These are phyloP conservation scores for Neonectria coccinea DNA, from an alignment of 2,329 filamentous ascomycete species.

Conservation along the genomic window DNA sequence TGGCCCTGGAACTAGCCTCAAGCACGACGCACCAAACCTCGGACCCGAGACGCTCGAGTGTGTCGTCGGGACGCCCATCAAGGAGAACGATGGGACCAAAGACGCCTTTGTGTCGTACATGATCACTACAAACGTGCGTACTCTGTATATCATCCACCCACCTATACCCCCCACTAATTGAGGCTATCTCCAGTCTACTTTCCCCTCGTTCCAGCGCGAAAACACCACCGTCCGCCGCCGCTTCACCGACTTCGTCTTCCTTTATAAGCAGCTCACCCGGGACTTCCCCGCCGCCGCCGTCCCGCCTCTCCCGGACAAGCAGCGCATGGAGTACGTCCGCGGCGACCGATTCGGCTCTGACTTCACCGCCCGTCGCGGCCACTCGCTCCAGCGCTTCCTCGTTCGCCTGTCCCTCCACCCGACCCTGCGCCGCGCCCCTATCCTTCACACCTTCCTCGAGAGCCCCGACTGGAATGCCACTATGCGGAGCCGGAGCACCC, in stretches of 20 bases:
- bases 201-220: constrained; percentile 88
- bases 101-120: constrained; percentile 97
- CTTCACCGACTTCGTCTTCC: constrained; percentile 97
- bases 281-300: constrained; percentile 94
- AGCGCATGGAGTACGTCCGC: constrained; percentile 98
- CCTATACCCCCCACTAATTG: constrained; percentile 5
- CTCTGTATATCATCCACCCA: background rate
- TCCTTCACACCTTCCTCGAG: constrained; percentile 92
- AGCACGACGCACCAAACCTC: constrained; percentile 70
- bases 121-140: constrained; percentile 84
- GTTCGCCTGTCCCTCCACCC: constrained; percentile 89
- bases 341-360: constrained; percentile 95
- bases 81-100: constrained; percentile 96
- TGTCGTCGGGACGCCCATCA: constrained; percentile 83
- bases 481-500: constrained; percentile 82
- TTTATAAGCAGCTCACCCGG: constrained; percentile 88
- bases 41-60: constrained; percentile 85
- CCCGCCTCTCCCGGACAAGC: constrained; percentile 95
- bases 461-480: constrained; percentile 96
- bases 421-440: constrained; percentile 82
- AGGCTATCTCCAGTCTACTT: constrained; percentile 76
- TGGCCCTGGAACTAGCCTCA: constrained; percentile 61
- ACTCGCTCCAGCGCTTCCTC: constrained; percentile 92
- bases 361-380: constrained; percentile 88
- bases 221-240: constrained; percentile 85